Conservation (phyloP, 768 basidiomycete species). For the Calocybe cyanea region DNA sequence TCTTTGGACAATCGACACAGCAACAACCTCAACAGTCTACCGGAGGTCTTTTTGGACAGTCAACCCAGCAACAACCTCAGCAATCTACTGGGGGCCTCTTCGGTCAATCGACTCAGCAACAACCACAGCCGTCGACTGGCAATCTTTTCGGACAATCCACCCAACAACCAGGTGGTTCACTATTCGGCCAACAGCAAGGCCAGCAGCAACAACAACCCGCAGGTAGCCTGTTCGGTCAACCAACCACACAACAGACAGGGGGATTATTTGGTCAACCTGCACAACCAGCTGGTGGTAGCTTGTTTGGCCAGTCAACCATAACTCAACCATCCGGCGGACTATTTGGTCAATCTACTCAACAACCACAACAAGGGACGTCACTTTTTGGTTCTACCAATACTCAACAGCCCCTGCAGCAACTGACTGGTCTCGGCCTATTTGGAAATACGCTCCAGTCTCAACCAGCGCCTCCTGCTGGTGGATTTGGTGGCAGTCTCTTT, state of each 20-base stretch:
- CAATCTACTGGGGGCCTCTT: constrained; percentile 21
- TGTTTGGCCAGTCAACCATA: constrained; percentile 20
- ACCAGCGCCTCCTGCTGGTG: constrained; percentile 25
- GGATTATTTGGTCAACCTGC: too few relatives aligned
- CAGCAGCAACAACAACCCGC: constrained; percentile 1
- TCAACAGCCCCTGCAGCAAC: constrained; percentile 25
- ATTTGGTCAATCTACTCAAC: constrained; percentile 14
- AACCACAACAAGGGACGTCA: constrained; percentile 17
- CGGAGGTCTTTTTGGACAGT: constrained; percentile 22
- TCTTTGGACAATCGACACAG: constrained; percentile 26
- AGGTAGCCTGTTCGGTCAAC: constrained; percentile 16
- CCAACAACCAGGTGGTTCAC: constrained; percentile 11
- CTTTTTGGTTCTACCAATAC: constrained; percentile 7
- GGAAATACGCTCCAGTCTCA: constrained; percentile 28
- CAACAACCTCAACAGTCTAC: constrained; percentile 22
- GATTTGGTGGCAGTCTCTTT: constrained; percentile 29
- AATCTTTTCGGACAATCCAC: constrained; percentile 2
- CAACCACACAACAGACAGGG: constrained; percentile 10
- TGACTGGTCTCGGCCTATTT: constrained; percentile 16
- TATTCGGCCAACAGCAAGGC: constrained; percentile 17
- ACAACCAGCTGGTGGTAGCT: constrained; percentile 17
- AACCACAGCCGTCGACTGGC: background rate
- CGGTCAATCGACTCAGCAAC: constrained; percentile 19
- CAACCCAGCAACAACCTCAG: constrained; percentile 19
- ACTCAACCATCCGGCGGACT: constrained; percentile 10